Conservation (phyloP, 2,329 filamentous ascomycete species). For the Clathrospora elynae region DNA sequence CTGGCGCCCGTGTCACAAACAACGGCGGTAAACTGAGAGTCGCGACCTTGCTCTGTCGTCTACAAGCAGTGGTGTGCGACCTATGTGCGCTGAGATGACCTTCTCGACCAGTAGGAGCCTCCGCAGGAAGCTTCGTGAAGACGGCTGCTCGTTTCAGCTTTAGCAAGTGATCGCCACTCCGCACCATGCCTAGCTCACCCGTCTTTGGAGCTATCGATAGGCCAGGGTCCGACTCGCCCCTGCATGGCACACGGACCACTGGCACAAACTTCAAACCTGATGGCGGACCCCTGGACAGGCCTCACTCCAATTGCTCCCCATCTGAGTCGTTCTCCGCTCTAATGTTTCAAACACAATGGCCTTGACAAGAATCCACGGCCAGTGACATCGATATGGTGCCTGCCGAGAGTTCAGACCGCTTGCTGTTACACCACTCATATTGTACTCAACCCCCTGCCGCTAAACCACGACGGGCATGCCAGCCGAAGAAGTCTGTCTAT, state of each 20-base stretch:
- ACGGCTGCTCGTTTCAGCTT: conserved; percentile 30
- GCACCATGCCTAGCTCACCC: conserved; percentile 16
- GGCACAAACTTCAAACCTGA: conserved; percentile 26
- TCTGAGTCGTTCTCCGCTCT: conserved; percentile 26
- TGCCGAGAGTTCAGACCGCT: conserved; percentile 27
- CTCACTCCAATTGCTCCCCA: conserved; percentile 21
- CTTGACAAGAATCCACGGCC: conserved; percentile 24
- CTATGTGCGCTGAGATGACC: conserved; percentile 22
- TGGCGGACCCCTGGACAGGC: conserved; percentile 25
- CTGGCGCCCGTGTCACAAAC: conserved; percentile 23
- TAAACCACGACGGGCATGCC: conserved; percentile 31
- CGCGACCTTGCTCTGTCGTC: conserved; percentile 21
- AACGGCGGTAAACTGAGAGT: conserved; percentile 24
- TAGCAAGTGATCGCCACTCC: conserved; percentile 26
- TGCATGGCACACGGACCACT: conserved; percentile 24
- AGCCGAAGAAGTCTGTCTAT: conserved; percentile 26
- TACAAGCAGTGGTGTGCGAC: conserved; percentile 14
- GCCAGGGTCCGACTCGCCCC: conserved; percentile 20
- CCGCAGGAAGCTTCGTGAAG: conserved; percentile 12
- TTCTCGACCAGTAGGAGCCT: conserved; percentile 21
- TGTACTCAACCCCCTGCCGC: conserved; percentile 23
- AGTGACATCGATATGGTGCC: conserved; percentile 34
- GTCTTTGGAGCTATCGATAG: conserved; percentile 32
- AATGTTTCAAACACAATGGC: conserved; percentile 42
- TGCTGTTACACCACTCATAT: conserved; percentile 30